Conservation (phyloP, 371 early-diverging fungal genomes). For the Mucor piriformis region DNA sequence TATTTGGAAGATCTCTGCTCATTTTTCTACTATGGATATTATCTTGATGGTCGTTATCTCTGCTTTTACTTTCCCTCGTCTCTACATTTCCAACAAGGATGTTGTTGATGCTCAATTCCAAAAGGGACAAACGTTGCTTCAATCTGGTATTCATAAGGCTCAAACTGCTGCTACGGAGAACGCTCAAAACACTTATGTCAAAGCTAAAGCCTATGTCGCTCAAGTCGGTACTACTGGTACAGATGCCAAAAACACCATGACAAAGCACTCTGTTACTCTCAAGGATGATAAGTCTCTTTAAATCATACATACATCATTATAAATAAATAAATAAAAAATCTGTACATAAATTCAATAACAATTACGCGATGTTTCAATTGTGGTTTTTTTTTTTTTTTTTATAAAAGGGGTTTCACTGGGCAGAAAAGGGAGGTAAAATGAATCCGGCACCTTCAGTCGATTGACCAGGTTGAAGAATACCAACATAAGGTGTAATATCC, state of each 20-base stretch:
- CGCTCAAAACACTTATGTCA: slow-evolving; percentile 24
- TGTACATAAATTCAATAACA: slow-evolving; percentile 7
- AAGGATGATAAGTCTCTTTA: slow-evolving; percentile 21
- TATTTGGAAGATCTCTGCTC: slow-evolving; percentile 46
- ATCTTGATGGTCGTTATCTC: slow-evolving; percentile 30
- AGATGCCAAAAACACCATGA: slow-evolving; percentile 38
- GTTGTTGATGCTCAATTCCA: slow-evolving; percentile 44
- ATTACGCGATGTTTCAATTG: background rate
- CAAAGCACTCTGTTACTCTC: slow-evolving; percentile 17
- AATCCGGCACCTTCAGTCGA: slow-evolving; percentile 18
- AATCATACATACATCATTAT: background rate
- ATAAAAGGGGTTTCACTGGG: slow-evolving; percentile 5
- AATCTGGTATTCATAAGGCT: slow-evolving; percentile 18
- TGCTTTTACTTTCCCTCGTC: slow-evolving; percentile 43
- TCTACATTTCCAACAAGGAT: slow-evolving; percentile 45
- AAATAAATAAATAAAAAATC: slow-evolving; percentile 1
- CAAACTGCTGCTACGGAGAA: slow-evolving; percentile 24
- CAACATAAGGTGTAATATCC: slow-evolving; percentile 89
- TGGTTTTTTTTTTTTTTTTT: background rate
- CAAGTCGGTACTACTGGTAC: slow-evolving; percentile 36
- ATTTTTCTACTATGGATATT: slow-evolving; percentile 37
- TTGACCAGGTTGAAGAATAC: slow-evolving; percentile 66
- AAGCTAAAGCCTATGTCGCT: slow-evolving; percentile 28
- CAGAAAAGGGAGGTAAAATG: slow-evolving; percentile 17
- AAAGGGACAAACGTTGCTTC: slow-evolving; percentile 38